Conservation (phyloP, 805 yeast species). For the Cyberlindnera meyerae region DNA sequence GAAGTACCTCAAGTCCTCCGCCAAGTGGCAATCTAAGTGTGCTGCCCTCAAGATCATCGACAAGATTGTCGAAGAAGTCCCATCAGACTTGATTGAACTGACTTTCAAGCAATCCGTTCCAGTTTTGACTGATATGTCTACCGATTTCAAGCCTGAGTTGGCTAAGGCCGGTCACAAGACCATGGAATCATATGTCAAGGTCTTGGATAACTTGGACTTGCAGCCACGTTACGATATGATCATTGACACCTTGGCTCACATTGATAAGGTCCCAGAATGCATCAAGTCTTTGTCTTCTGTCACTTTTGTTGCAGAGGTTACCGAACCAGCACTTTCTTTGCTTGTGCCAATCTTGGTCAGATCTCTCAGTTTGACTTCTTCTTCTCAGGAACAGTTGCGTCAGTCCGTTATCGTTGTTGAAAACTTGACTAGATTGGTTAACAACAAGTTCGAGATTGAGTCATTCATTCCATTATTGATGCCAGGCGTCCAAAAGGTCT, state of each 20-base stretch:
- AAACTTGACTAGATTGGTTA: conserved; percentile 90
- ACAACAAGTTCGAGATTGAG: conserved; percentile 88
- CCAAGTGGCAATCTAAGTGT: conserved; percentile 89
- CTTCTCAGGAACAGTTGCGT: conserved; percentile 93
- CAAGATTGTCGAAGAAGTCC: conserved; percentile 69
- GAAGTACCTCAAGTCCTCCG: conserved; percentile 66
- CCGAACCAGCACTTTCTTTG: conserved; percentile 88
- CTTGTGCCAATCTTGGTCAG: conserved; percentile 89
- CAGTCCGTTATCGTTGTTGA: conserved; percentile 95
- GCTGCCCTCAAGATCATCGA: conserved; percentile 75
- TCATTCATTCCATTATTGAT: conserved; percentile 76
- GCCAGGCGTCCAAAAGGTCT: conserved; percentile 91
- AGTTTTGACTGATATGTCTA: conserved; percentile 78
- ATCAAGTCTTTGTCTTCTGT: conserved; percentile 87
- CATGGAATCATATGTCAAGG: conserved; percentile 65
- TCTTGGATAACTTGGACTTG: conserved; percentile 89
- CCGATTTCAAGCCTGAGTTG: conserved; percentile 95
- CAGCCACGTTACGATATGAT: conserved; percentile 79
- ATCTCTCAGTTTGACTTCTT: conserved; percentile 75
- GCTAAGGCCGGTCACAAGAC: conserved; percentile 78
- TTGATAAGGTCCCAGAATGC: conserved; percentile 81
- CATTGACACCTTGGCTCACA: conserved; percentile 86
- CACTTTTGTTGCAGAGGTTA: conserved; percentile 97
- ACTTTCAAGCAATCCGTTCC: conserved; percentile 79
- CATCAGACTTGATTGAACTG: conserved; percentile 79